Conservation (phyloP, 2,329 filamentous ascomycete species). For the Fusarium protoensiforme region DNA sequence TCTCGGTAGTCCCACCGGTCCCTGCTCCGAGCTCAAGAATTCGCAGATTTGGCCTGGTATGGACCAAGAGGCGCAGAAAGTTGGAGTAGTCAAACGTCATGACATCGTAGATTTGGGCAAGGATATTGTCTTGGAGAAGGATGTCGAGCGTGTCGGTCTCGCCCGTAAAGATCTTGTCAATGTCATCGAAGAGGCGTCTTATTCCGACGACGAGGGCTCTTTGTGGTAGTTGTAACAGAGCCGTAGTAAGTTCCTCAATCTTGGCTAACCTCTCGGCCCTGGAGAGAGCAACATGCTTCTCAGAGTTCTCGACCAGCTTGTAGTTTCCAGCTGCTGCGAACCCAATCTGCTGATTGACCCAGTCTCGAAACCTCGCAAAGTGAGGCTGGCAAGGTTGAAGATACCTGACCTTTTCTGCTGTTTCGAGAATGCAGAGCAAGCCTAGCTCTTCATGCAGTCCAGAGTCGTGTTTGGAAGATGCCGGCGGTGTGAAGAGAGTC, state of each 20-base stretch:
- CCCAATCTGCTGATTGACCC: conserved; percentile 9
- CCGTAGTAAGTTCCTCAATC: neutral
- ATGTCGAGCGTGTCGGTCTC: conserved; percentile 3
- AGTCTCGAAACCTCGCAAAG: conserved; percentile 13
- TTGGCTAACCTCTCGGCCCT: neutral
- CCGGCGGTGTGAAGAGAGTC: conserved; percentile 2
- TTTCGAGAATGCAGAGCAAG: conserved; percentile 6
- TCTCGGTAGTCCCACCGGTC: conserved; percentile 43
- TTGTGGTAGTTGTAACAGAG: neutral
- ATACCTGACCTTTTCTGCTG: neutral
- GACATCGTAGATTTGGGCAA: neutral
- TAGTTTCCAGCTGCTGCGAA: conserved; percentile 24
- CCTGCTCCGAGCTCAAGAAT: conserved; percentile 55
- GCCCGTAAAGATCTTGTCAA: conserved; percentile 2
- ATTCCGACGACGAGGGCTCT: neutral
- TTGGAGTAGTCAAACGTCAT: conserved; percentile 8
- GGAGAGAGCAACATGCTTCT: neutral
- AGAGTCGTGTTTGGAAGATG: neutral
- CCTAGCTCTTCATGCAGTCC: conserved; percentile 6
- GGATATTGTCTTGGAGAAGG: neutral
- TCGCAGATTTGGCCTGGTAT: conserved; percentile 49
- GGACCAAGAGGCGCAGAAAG: conserved; percentile 16
- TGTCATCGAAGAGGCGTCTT: conserved; percentile 3
- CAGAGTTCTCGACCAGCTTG: conserved; percentile 47
- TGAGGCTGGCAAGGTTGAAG: conserved; percentile 9